phyloP scores from a whole-genome alignment of 2,329 filamentous ascomycete genomes.

The Pseudocercospora vitis region DNA sequence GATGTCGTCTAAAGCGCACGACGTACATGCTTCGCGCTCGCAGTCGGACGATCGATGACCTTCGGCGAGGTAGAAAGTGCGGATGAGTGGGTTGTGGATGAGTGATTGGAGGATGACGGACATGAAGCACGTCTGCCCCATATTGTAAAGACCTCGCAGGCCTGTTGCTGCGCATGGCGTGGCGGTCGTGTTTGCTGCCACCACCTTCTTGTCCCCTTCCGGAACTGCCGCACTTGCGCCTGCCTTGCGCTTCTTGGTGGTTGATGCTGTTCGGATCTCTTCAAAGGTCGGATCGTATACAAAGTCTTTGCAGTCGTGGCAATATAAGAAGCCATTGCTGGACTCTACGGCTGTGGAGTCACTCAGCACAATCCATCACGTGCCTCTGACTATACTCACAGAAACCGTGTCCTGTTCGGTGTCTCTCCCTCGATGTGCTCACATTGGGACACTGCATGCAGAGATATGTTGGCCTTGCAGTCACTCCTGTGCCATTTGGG shows the following conservation, averaged over 20 bases:
- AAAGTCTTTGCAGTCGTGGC: conserved; percentile 78
- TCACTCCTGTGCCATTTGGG: conserved; percentile 24
- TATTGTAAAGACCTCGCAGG: conserved; percentile 90
- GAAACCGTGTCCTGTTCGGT: conserved; percentile 72
- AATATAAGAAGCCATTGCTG: conserved; percentile 71
- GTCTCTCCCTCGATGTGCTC: conserved; percentile 66
- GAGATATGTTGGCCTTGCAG: conserved; percentile 53
- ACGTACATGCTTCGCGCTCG: conserved; percentile 56
- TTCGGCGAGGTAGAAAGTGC: conserved; percentile 88
- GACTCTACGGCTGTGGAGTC: conserved; percentile 70
- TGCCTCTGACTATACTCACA: conserved; percentile 52
- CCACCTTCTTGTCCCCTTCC: conserved; percentile 68
- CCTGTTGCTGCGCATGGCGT: conserved; percentile 84
- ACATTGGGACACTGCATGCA: conserved; percentile 73
- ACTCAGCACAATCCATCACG: conserved; percentile 29
- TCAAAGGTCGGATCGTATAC: conserved; percentile 81
- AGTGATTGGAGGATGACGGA: conserved; percentile 93
- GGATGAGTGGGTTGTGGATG: conserved; percentile 87
- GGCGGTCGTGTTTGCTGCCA: conserved; percentile 73
- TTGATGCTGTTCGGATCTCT: conserved; percentile 62
- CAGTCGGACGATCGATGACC: conserved; percentile 81
- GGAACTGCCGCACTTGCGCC: conserved; percentile 21
- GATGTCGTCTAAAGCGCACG: conserved; percentile 62
- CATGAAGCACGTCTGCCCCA: conserved; percentile 98
- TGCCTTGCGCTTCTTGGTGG: conserved; percentile 65